Percentiles rank a stretch among this genome's conserved stretches.
Conservation (phyloP, 257 asterid species). For the Ilex aquifolium region DNA sequence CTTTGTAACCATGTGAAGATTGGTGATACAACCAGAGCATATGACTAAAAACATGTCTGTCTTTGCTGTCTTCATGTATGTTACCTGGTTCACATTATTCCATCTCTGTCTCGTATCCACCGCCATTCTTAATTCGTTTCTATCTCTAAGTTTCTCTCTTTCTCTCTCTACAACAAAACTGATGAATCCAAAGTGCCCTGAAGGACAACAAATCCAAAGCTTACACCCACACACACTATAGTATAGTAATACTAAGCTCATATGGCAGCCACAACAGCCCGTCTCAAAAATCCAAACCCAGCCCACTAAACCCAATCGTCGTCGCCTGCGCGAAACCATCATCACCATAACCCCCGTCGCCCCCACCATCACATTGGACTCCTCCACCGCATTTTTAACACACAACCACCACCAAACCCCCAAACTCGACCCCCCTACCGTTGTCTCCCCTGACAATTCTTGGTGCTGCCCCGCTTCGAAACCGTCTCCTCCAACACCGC, state of each 20-base stretch:
- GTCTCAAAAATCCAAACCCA: constrained; percentile 48
- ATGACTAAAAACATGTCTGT: no score
- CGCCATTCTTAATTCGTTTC: no score
- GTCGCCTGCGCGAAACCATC: constrained; percentile 64
- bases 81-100: no score
- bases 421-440: constrained; percentile 21
- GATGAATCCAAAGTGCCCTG: constrained; percentile 11
- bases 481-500: constrained; percentile 19
- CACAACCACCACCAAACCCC: constrained; percentile 19
- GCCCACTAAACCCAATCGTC: constrained; percentile 52
- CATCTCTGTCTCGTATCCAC: constrained; percentile 23
- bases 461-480: constrained; percentile 28
- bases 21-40: no score
- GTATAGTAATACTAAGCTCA: not conserved
- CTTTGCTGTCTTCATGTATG: no score
- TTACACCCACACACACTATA: no score
- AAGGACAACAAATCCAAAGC: not conserved
- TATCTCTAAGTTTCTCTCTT: constrained; percentile 10
- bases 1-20: no score
- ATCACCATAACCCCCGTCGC: constrained; percentile 30
- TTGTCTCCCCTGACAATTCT: constrained; percentile 35
- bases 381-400: constrained; percentile 3
- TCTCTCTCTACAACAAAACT: constrained; percentile 1
- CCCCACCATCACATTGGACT: constrained; percentile 10
- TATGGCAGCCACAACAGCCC: constrained; percentile 51